Conservation (phyloP, 2,329 filamentous ascomycete genomes). For the Gnomoniopsis smithogilvyi region DNA sequence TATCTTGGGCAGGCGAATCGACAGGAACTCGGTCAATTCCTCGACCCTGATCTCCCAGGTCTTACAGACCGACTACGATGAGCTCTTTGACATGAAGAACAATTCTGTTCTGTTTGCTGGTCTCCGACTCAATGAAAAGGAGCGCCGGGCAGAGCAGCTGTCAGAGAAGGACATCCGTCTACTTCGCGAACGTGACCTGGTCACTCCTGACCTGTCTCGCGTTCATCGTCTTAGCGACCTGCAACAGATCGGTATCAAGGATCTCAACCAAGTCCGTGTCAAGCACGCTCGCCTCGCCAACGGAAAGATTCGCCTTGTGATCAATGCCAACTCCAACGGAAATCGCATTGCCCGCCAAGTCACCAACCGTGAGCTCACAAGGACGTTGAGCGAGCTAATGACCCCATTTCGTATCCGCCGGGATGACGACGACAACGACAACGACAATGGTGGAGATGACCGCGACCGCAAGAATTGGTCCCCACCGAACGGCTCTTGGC, state of each 20-base stretch:
- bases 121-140: slow-evolving; percentile 36
- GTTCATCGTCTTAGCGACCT: slow-evolving; percentile 35
- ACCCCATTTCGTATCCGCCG: slow-evolving; percentile 31
- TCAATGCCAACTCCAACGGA: slow-evolving; percentile 33
- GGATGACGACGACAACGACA: slow-evolving; percentile 18
- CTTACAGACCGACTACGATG: slow-evolving; percentile 44
- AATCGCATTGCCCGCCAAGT: slow-evolving; percentile 26
- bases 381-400: slow-evolving; percentile 37
- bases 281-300: slow-evolving; percentile 40
- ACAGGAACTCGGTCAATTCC: slow-evolving; percentile 29
- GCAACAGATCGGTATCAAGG: slow-evolving; percentile 37
- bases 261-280: slow-evolving; percentile 32
- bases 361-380: slow-evolving; percentile 36
- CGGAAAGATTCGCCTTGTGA: slow-evolving; percentile 40
- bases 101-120: slow-evolving; percentile 40
- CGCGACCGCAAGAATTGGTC: slow-evolving; percentile 27
- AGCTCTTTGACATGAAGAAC: slow-evolving; percentile 44
- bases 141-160: slow-evolving; percentile 34
- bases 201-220: slow-evolving; percentile 40
- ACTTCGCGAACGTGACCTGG: slow-evolving; percentile 38
- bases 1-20: slow-evolving; percentile 38
- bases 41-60: slow-evolving; percentile 35
- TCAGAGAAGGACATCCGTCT: slow-evolving; percentile 37
- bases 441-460: slow-evolving; percentile 21
- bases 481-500: slow-evolving; percentile 38